Evolutionary conservation across 2,329 filamentous ascomycete species (phyloP), one percentile per base, ranked within the genome.

Genomic region (Penicillium oxalicum): DNA sequence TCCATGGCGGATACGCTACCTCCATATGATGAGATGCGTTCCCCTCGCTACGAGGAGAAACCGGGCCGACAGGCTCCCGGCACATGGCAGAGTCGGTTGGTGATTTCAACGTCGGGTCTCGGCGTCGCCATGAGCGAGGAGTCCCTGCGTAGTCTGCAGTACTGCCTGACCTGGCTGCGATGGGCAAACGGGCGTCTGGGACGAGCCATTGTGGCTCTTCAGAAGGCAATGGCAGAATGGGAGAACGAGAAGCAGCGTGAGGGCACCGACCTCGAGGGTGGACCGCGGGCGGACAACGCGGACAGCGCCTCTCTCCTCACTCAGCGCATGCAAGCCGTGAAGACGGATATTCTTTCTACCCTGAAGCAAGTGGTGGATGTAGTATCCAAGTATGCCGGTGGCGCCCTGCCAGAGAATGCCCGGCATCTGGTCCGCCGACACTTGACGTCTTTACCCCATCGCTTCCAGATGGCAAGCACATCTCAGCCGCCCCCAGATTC

Each of bases 71-170:
- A 64, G 57, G 55, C 67, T 39, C 65, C 69, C 26, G 53, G 64
- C 9, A 77, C 75, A 36, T 94, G 90, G 89, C 88, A 87, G 52
- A 88, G 87, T 9, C 83, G 90, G 11, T 75, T 96, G 13, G 87
- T 95, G 57, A 87, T 95, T 66, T 91, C 88, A 4, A 96, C 91
- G 0, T 95, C 90, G 0, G 91, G 90, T 0, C 78, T 97, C 0
- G 90, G 90, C 54, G 85, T 95, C 12, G 90, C 93, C 1, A 89
- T 98, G 79, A 94, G 87, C 61, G 86, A 94, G 13, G 86, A 93
- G 61, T 95, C 88, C 24, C 73, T 96, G 7, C 81, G 84, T 44
- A 93, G 86, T 52, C 74, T 98, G 37, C 89, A 88, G 59, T 91
- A 89, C 60, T 96, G 91, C 55, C 74, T 97, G 2, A 79, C 79